Percentiles rank a stretch among this genome's conserved stretches.
Evolutionary conservation across 345 rosid species (phyloP).

Genomic region (Clausena lansium): DNA sequence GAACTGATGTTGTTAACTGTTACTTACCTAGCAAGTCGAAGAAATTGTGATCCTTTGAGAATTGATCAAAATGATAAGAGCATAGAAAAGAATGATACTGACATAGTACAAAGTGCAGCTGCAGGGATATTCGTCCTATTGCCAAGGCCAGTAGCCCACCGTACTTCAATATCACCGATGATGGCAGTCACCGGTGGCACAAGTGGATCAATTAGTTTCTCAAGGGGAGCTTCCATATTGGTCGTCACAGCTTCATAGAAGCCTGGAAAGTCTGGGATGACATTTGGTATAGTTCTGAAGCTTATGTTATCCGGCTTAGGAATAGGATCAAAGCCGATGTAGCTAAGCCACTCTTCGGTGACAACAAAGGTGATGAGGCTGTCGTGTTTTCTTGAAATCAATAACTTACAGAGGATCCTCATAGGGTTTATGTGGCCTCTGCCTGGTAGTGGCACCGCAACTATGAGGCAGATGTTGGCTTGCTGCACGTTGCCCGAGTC

Average conservation of each 20-base stretch:
- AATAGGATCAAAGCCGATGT: conserved; percentile 36
- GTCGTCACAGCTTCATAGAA: conserved; percentile 43
- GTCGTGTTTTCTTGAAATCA: conserved; percentile 32
- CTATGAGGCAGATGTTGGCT: conserved; percentile 34
- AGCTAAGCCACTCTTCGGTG: conserved; percentile 73
- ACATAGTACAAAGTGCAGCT: conserved; percentile 34
- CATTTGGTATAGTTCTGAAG: conserved; percentile 43
- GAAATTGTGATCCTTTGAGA: conserved; percentile 14
- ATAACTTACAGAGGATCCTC: conserved; percentile 58
- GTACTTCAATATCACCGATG: conserved; percentile 29
- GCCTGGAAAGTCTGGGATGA: conserved; percentile 46
- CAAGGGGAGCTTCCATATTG: conserved; percentile 50
- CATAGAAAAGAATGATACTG: conserved; percentile 35
- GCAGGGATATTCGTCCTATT: conserved; percentile 34
- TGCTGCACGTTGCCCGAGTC: background rate
- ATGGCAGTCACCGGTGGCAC: conserved; percentile 21
- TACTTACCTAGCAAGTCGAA: conserved; percentile 27
- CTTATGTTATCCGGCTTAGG: conserved; percentile 29
- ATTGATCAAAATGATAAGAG: conserved; percentile 31
- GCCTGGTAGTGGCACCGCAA: conserved; percentile 64
- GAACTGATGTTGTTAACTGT: no score
- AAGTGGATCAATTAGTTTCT: conserved; percentile 34
- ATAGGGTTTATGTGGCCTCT: conserved; percentile 72
- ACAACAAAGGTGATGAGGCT: conserved; percentile 53
- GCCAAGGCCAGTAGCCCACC: conserved; percentile 24